A percentile compares a stretch with the other conserved stretches of the same genome.
phyloP scores from a whole-genome alignment of 352 stramenopile genomes.

The Blastocystis sp. region DNA sequence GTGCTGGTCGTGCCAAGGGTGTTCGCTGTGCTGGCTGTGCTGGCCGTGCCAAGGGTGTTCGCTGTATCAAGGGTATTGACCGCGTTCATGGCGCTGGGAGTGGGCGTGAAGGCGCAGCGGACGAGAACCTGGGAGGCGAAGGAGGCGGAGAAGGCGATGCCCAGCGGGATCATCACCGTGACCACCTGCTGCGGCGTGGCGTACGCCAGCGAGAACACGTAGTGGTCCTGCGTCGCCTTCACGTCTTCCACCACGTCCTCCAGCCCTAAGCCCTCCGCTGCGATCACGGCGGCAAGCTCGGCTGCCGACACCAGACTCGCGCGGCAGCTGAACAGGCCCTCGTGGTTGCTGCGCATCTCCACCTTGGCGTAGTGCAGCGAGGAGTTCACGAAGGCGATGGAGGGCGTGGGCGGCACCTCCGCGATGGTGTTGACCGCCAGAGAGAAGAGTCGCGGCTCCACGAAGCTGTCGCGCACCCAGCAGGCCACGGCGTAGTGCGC shows the following conservation, averaged over 20 bases:
- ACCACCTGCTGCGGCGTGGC: background rate
- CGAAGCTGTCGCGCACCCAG: constrained; percentile 50
- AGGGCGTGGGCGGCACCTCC: background rate
- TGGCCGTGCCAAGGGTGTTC: no score
- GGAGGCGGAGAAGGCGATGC: background rate
- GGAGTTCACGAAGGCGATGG: background rate
- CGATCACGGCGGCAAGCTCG: background rate
- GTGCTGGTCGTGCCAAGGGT: no score
- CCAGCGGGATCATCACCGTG: background rate
- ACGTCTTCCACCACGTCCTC: background rate
- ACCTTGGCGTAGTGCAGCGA: background rate
- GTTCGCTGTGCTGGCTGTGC: no score
- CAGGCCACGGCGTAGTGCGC: constrained; percentile 9
- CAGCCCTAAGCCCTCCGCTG: background rate
- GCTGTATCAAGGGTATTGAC: no score
- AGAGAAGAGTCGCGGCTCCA: background rate
- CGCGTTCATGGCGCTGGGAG: no score
- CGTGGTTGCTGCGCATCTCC: background rate
- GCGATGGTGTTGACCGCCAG: background rate
- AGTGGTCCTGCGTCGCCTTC: background rate
- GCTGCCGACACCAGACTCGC: background rate
- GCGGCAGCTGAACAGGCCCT: background rate
- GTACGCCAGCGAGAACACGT: background rate
- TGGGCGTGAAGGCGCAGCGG: background rate
- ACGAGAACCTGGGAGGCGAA: background rate